Evolutionary conservation across 2,329 filamentous ascomycete genomes (phyloP), one percentile per base, ranked within the genome.

Genomic region (Phialophora expanda): DNA sequence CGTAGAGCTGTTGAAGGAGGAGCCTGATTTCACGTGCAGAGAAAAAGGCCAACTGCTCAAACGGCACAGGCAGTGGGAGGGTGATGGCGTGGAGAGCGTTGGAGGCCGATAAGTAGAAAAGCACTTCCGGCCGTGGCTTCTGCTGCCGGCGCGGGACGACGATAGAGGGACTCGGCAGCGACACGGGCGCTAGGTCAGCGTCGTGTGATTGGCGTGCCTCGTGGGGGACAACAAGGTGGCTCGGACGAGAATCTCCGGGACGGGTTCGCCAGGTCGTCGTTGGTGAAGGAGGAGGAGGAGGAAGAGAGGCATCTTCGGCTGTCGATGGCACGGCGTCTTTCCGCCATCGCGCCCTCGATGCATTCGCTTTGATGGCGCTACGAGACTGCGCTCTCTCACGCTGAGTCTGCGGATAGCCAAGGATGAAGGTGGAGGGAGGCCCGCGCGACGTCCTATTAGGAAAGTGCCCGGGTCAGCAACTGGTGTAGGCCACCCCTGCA

Each of bases 391-490:
- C 28, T 32, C 53, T 61, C 30, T 61, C 57, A 30, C 57, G 26
- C 32, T 53, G 30, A 2, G 57, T 61, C 57, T 53, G 46, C 14
- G 57, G 57, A 41, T 61, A 61, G n/a, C 57, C 57, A 53, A 53
- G 20, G 57, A 61, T 61, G 46, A 61, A 61, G 9, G 46, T 53
- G 9, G 57, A n/a, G 26, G 46, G 9, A 60, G 56, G 30, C 32
- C n/a, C 14, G 20, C 9, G 57, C 41, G 56, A 28, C 28, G 22
- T 48, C 56, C 41, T 58, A 20, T 48, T 48, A 48, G 22, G 24
- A 24, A n/a, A 30, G 30, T 4, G 48, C 12, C 22, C 26, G 56
- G 38, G 56, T 48, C 41, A 48, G 56, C 26, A 4, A 34, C n/a
- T 34, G 32, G 32, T 12, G 12, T 9, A 12, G 12, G 12, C 32